These are phyloP conservation scores for Domatiomyces catenatus DNA, from an alignment of 2,329 filamentous ascomycete genomes.

Conservation along the genomic window DNA sequence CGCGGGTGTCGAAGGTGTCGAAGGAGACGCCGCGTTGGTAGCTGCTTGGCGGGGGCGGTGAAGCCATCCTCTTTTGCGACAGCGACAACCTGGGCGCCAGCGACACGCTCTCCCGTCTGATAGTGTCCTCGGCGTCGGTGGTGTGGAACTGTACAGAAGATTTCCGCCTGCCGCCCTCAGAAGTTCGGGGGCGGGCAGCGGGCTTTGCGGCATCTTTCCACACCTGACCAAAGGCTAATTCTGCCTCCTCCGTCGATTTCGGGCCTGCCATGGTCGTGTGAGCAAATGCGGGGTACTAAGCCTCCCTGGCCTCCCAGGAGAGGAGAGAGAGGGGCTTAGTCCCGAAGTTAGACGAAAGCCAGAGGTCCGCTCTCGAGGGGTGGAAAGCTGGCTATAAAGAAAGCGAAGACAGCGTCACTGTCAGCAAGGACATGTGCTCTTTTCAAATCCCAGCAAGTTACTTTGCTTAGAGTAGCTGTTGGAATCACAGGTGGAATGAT, in stretches of 20 bases:
- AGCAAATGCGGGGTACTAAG: neutral
- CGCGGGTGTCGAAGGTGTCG: conserved; percentile 54
- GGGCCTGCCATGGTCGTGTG: neutral
- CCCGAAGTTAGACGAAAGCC: neutral
- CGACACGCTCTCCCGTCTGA: conserved; percentile 14
- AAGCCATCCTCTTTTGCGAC: conserved; percentile 19
- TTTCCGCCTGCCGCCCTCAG: conserved; percentile 10
- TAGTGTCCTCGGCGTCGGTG: conserved; percentile 15
- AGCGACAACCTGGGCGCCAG: conserved; percentile 10
- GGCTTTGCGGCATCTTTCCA: conserved; percentile 13
- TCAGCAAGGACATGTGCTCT: neutral
- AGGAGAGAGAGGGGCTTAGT: neutral
- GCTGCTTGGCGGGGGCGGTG: conserved; percentile 34
- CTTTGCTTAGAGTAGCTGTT: neutral
- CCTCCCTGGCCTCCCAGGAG: neutral
- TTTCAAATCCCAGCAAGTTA: neutral
- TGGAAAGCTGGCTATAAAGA: neutral
- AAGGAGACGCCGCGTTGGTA: conserved; percentile 58
- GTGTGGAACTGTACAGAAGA: conserved; percentile 18
- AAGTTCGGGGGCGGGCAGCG: conserved; percentile 4
- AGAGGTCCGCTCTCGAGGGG: neutral
- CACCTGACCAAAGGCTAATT: conserved; percentile 11
- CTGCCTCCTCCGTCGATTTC: neutral
- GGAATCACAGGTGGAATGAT: neutral
- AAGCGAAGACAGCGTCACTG: neutral